Percentiles rank a stretch among this genome's conserved stretches.
phyloP scores from a whole-genome alignment of 1,139 yeast species.

The Yamadazyma trypodendri region DNA sequence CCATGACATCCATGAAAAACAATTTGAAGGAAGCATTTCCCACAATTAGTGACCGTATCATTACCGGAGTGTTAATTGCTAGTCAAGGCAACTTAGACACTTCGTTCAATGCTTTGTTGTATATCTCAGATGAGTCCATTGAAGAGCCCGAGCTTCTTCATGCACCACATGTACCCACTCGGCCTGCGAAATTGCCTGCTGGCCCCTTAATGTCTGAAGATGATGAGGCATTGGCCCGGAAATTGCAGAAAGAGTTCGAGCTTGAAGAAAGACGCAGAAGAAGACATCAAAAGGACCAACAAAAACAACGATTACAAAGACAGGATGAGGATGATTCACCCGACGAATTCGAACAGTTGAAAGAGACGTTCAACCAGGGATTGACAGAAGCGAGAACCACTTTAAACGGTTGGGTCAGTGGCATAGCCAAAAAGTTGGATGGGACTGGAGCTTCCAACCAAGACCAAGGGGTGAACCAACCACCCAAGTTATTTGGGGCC shows the following conservation, averaged over 20 bases:
- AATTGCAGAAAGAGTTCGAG: conserved; percentile 71
- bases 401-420: conserved; percentile 80
- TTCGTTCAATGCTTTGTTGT: conserved; percentile 85
- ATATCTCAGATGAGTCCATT: conserved; percentile 67
- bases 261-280: conserved; percentile 40
- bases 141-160: conserved; percentile 55
- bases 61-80: conserved; percentile 82
- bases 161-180: conserved; percentile 16
- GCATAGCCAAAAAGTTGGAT: conserved; percentile 58
- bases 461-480: conserved; percentile 1
- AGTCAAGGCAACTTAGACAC: conserved; percentile 77
- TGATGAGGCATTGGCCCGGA: conserved; percentile 83
- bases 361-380: conserved; percentile 71
- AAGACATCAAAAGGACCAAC: conserved; percentile 20
- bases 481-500: conserved; percentile 45
- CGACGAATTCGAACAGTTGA: conserved; percentile 66
- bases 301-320: conserved; percentile 18
- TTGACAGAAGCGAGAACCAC: conserved; percentile 81
- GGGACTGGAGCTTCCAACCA: conserved; percentile 5
- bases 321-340: conserved; percentile 51
- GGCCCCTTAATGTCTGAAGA: conserved; percentile 27
- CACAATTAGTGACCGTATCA: conserved; percentile 60
- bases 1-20: conserved; percentile 50
- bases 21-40: conserved; percentile 84
- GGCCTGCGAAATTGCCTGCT: conserved; percentile 20